A percentile compares a stretch with the other conserved stretches of the same genome.
Evolutionary conservation across 495 filamentous ascomycete species (phyloP).

Genomic region (Penicillium subrubescens): DNA sequence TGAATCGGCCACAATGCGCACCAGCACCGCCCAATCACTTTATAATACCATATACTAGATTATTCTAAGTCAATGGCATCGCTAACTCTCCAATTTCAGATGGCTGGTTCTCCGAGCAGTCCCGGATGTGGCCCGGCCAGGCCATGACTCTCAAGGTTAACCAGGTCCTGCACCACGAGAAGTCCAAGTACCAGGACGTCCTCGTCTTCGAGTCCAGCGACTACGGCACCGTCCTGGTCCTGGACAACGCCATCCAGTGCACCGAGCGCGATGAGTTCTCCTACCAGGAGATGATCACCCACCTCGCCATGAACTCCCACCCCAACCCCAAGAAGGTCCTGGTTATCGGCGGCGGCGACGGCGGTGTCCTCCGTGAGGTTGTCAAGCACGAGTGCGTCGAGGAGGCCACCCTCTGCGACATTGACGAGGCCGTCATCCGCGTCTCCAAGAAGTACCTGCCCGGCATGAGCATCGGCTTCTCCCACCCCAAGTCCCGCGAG

Average conservation of each 20-base stretch:
- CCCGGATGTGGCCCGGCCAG: constrained; percentile 97
- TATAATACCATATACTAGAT: background rate
- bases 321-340: constrained; percentile 97
- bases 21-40: background rate
- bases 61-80: constrained; percentile 2
- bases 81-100: constrained; percentile 53
- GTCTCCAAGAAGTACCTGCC: constrained; percentile 98
- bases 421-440: constrained; percentile 99
- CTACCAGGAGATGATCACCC: constrained; percentile 99
- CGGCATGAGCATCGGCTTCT: constrained; percentile 87
- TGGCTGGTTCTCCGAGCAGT: constrained; percentile 99
- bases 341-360: constrained; percentile 96
- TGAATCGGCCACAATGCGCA: constrained; percentile 12
- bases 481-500: constrained; percentile 87
- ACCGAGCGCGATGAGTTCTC: constrained; percentile 98
- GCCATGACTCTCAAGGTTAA: constrained; percentile 99
- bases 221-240: constrained; percentile 94
- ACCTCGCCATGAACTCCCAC: constrained; percentile 98
- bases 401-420: constrained; percentile 95
- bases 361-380: constrained; percentile 94
- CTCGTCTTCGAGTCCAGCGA: constrained; percentile 96
- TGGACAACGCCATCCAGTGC: constrained; percentile 98
- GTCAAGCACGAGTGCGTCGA: constrained; percentile 95
- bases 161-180: constrained; percentile 97
- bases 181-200: constrained; percentile 98